phyloP scores from a whole-genome alignment of 306 rosid species.

The Bauhinia variegata region DNA sequence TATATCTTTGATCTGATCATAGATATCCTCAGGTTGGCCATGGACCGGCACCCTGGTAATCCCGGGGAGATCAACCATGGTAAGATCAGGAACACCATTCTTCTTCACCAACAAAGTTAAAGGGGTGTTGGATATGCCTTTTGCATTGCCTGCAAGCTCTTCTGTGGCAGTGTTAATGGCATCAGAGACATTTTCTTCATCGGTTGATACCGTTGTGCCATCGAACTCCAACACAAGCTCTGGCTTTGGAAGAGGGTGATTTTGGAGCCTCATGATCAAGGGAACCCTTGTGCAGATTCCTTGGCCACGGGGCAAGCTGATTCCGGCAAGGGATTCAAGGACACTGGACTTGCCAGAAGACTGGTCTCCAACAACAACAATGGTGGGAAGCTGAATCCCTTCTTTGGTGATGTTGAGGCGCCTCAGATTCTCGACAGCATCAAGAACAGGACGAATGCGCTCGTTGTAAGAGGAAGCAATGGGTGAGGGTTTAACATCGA shows the following conservation, averaged over 20 bases:
- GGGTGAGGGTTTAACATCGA: constrained; percentile 3
- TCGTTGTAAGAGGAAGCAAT: constrained; percentile 36
- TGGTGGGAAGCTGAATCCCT: constrained; percentile 46
- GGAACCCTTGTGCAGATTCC: constrained; percentile 50
- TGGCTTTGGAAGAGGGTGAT: constrained; percentile 21
- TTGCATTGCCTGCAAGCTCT: constrained; percentile 40
- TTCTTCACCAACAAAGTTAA: constrained; percentile 41
- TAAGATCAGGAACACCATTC: constrained; percentile 43
- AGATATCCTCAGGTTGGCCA: constrained; percentile 48
- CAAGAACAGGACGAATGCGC: constrained; percentile 44
- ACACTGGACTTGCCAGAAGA: constrained; percentile 51
- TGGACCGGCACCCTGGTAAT: constrained; percentile 50
- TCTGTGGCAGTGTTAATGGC: constrained; percentile 35
- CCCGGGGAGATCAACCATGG: constrained; percentile 49
- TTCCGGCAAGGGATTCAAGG: constrained; percentile 46
- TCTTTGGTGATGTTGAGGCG: constrained; percentile 40
- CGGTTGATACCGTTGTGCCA: constrained; percentile 3
- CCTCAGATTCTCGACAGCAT: constrained; percentile 42
- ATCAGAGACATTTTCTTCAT: constrained; percentile 24
- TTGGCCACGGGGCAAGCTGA: constrained; percentile 49
- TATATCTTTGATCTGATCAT: constrained; percentile 41
- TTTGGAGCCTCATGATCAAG: constrained; percentile 41
- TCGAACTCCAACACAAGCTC: constrained; percentile 27
- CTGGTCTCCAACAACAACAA: constrained; percentile 47
- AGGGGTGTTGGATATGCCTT: constrained; percentile 36